Percentiles rank a stretch among this genome's conserved stretches.
Conservation (phyloP, 202 grass and related monocot species). For the Thinopyrum obtusiflorum region DNA sequence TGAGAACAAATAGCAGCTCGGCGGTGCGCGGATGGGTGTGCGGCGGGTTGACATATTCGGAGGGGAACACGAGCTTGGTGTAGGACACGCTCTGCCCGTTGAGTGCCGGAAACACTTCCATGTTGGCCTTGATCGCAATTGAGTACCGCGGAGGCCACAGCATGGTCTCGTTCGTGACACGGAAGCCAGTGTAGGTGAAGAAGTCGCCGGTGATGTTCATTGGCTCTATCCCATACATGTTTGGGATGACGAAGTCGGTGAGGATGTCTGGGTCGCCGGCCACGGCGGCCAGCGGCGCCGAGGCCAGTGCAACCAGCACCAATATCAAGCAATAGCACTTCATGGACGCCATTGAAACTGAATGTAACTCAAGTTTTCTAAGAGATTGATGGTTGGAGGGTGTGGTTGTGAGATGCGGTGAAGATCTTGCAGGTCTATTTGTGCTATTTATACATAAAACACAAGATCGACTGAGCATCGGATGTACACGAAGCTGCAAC, state of each 20-base stretch:
- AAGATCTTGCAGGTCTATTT: not conserved
- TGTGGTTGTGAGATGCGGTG: too few relatives aligned
- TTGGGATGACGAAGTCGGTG: not conserved
- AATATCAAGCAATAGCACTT: not conserved
- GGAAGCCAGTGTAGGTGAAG: conserved; percentile 1
- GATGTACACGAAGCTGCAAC: not conserved
- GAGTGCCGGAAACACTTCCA: conserved; percentile 35
- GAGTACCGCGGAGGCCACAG: not conserved
- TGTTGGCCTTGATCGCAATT: conserved; percentile 34
- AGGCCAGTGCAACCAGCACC: not conserved
- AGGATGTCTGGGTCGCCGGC: not conserved
- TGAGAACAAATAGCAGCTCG: conserved; percentile 39
- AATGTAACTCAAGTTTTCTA: not conserved
- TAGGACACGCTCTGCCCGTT: conserved; percentile 45
- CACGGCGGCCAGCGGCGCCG: not conserved
- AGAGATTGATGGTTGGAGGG: too few relatives aligned
- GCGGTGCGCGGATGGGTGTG: conserved; percentile 46
- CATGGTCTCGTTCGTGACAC: not conserved
- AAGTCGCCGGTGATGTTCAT: not conserved
- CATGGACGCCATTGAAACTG: not conserved
- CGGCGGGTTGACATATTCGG: conserved; percentile 25
- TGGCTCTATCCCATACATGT: too few relatives aligned
- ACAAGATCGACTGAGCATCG: not conserved
- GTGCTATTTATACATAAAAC: conserved; percentile 2
- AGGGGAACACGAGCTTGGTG: conserved; percentile 7